phyloP scores from a whole-genome alignment of 306 rosid genomes.

The Cucurbita pepo region DNA sequence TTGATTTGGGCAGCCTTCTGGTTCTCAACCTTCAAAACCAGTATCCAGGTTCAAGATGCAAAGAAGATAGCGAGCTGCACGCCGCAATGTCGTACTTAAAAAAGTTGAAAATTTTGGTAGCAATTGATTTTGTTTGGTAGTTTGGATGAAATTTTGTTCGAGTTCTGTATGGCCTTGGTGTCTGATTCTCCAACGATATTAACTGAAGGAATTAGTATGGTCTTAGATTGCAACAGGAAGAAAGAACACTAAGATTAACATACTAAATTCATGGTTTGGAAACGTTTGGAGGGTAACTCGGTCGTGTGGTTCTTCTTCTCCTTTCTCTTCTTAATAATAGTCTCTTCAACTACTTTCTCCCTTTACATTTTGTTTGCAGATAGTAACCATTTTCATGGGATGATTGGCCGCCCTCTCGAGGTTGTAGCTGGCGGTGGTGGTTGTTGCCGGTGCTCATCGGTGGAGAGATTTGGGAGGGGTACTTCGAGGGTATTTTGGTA shows the following conservation, averaged over 20 bases:
- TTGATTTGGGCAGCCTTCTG: slow-evolving; percentile 26
- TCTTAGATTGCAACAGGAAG: neutral
- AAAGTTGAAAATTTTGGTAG: neutral
- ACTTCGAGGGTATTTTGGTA: too few species aligned
- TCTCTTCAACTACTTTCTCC: slow-evolving; percentile 38
- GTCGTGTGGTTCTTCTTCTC: slow-evolving; percentile 16
- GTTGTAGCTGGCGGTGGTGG: too few species aligned
- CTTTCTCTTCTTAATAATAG: slow-evolving; percentile 44
- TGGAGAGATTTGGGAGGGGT: too few species aligned
- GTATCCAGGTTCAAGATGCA: slow-evolving; percentile 88
- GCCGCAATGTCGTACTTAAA: neutral
- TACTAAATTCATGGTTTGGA: neutral
- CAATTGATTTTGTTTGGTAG: neutral
- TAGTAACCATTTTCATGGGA: slow-evolving; percentile 34
- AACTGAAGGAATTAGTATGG: neutral
- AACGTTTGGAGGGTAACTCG: neutral
- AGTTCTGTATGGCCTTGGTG: neutral
- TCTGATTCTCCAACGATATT: neutral
- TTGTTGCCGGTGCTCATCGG: too few species aligned
- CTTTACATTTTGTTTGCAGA: slow-evolving; percentile 53
- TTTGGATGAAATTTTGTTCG: neutral
- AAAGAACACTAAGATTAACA: neutral
- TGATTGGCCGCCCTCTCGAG: too few species aligned
- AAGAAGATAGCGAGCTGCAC: slow-evolving; percentile 38
- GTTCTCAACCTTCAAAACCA: slow-evolving; percentile 55